Percentiles rank a stretch among this genome's conserved stretches.
These are phyloP conservation scores for Sporopachydermia lactativora DNA, from an alignment of 805 yeast species.

Conservation along the genomic window DNA sequence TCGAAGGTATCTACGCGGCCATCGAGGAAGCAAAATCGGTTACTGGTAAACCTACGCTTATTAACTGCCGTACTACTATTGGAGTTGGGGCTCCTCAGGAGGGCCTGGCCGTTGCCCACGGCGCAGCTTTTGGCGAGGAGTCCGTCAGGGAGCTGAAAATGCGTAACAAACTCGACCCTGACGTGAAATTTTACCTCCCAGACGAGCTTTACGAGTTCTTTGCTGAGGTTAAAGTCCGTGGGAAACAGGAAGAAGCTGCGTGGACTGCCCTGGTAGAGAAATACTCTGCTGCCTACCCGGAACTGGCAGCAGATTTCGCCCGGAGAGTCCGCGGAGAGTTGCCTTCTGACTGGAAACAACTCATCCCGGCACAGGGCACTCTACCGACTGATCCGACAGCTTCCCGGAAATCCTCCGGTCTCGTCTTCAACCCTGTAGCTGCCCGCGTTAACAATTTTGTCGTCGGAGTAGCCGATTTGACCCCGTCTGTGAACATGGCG, in stretches of 20 bases:
- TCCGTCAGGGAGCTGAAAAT: conserved; percentile 12
- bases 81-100: conserved; percentile 21
- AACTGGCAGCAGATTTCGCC: conserved; percentile 16
- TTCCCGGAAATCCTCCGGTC: conserved; percentile 18
- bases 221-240: conserved; percentile 13
- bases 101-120: conserved; percentile 22
- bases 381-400: conserved; percentile 13
- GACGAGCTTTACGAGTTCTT: conserved; percentile 19
- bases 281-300: conserved; percentile 17
- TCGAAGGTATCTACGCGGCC: conserved; percentile 21
- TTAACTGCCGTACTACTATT: conserved; percentile 22
- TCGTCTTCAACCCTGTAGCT: conserved; percentile 19
- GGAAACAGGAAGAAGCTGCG: conserved; percentile 12
- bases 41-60: conserved; percentile 22
- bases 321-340: conserved; percentile 18
- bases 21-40: conserved; percentile 19
- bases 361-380: conserved; percentile 12
- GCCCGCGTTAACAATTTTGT: conserved; percentile 16
- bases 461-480: conserved; percentile 25
- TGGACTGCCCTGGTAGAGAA: conserved; percentile 16
- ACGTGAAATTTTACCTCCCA: conserved; percentile 14
- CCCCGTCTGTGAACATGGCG: conserved; percentile 19
- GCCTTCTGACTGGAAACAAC: conserved; percentile 16
- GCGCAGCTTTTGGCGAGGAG: conserved; percentile 22
- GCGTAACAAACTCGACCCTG: conserved; percentile 13